phyloP scores from a whole-genome alignment of 1,139 yeast genomes.

The Cylindricascospora bacillispora region DNA sequence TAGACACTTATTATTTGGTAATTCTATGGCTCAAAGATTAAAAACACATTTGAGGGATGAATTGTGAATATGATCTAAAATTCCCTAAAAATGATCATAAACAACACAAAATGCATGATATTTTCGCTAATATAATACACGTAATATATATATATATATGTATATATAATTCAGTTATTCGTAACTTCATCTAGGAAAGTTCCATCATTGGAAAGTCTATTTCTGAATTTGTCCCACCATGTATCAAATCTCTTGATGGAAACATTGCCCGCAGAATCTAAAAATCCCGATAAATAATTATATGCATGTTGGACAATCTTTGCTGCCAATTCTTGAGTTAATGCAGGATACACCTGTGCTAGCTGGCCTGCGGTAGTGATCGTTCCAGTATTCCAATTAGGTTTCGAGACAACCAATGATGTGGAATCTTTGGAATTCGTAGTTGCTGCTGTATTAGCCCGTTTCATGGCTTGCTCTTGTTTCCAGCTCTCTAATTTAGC shows the following conservation, averaged over 20 bases:
- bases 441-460: conserved; percentile 3
- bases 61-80: conserved; percentile 4
- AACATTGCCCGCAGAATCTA: conserved; percentile 66
- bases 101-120: too few species aligned
- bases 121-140: not conserved
- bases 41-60: conserved; percentile 19
- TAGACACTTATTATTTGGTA: conserved; percentile 68
- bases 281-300: conserved; percentile 75
- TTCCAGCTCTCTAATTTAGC: conserved; percentile 22
- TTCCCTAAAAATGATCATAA: too few species aligned
- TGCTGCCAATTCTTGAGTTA: conserved; percentile 50
- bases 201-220: conserved; percentile 67
- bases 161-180: conserved; percentile 7
- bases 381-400: conserved; percentile 6
- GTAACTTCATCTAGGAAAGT: conserved; percentile 48
- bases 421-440: conserved; percentile 4
- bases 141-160: conserved; percentile 1
- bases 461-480: conserved; percentile 12
- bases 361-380: conserved; percentile 27
- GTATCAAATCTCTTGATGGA: conserved; percentile 81
- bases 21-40: conserved; percentile 45
- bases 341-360: conserved; percentile 24
- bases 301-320: conserved; percentile 87
- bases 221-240: conserved; percentile 92
- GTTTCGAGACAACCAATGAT: conserved; percentile 24